Base-by-base conservation (phyloP, 768 basidiomycete genomes). In the Gymnopilus junonius region DNA sequence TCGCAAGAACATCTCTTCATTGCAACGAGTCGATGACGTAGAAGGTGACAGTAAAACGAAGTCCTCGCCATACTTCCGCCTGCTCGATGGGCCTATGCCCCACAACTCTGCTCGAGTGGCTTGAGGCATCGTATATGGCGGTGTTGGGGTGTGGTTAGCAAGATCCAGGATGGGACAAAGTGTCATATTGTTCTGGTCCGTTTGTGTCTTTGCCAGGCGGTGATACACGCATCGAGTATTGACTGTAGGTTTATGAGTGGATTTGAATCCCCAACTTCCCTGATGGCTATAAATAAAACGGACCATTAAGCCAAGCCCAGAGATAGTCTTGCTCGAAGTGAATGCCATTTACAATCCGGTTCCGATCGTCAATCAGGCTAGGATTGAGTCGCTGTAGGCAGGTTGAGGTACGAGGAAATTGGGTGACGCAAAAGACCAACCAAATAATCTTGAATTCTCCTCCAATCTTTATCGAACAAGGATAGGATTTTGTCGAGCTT, bases 301-400 rank as follows among this genome's bases (percentile, higher is more conserved):
- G 67, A 92, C 95, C 94, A 70, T 89, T 96, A 10, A 98, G 82
- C 95, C 96, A 99, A 1, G 86, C 94, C 94, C 96, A 97, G 3
- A 93, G 73, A 66, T 87, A 93, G 67, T 88, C 83, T 35, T 71
- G 74, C 48, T 78, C 69, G n/a, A 69, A 51, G 11, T 59, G 34
- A 21, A 69, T 69, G 14, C 63, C 63, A n/a, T 59, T 40, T n/a
- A 69, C 69, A 8, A 61, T 65, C 21, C 14, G 46, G 2, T 37
- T 48, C 2, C 25, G 48, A 3, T 35, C 20, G 8, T 27, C 31
- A 10, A 53, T 42, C 2, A 67, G 14, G 17, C 21, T 65, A 29
- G 62, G 64, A 48, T 73, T 67, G 23, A 53, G 45, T 67, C 59
- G 50, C 67, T 72, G 50, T 43, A 31, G 43, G 29, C 2, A 32